Conservation (phyloP, 2,329 filamentous ascomycete genomes). For the Hypocreales sp. region DNA sequence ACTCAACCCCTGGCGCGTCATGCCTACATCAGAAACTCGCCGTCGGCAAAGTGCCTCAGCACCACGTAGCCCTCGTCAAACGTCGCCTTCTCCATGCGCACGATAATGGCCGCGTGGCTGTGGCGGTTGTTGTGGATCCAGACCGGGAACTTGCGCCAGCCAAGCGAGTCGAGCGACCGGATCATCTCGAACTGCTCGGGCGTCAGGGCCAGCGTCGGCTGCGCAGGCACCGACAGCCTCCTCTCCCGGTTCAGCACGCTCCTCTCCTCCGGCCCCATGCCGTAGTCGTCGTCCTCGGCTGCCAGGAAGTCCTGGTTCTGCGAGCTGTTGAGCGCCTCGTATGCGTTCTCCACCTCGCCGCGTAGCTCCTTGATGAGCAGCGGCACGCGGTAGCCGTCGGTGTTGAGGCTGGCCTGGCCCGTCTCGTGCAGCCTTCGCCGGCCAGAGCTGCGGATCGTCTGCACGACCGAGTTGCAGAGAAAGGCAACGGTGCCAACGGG, state of each 20-base stretch:
- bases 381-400: constrained; percentile 60
- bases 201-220: constrained; percentile 63
- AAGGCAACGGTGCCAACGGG: constrained; percentile 59
- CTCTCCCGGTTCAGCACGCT: constrained; percentile 24
- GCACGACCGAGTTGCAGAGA: constrained; percentile 59
- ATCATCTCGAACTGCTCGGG: constrained; percentile 78
- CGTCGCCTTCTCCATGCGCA: constrained; percentile 48
- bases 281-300: constrained; percentile 30
- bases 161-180: constrained; percentile 51
- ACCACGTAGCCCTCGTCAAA: constrained; percentile 70
- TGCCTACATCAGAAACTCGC: constrained; percentile 50
- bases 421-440: constrained; percentile 65
- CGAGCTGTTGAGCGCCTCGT: constrained; percentile 54
- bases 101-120: constrained; percentile 81
- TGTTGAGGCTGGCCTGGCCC: constrained; percentile 50
- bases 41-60: constrained; percentile 63
- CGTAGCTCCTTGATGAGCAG: constrained; percentile 62
- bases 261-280: constrained; percentile 22
- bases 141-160: constrained; percentile 51
- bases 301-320: constrained; percentile 59
- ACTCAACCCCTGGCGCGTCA: too few relatives aligned
- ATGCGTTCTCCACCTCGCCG: constrained; percentile 60
- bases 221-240: constrained; percentile 26
- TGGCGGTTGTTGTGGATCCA: constrained; percentile 67
- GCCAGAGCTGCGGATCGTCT: constrained; percentile 58